A percentile compares a stretch with the other conserved stretches of the same genome.
Evolutionary conservation across 2,329 filamentous ascomycete genomes (phyloP).

Genomic region (Microcyclosporella mali): DNA sequence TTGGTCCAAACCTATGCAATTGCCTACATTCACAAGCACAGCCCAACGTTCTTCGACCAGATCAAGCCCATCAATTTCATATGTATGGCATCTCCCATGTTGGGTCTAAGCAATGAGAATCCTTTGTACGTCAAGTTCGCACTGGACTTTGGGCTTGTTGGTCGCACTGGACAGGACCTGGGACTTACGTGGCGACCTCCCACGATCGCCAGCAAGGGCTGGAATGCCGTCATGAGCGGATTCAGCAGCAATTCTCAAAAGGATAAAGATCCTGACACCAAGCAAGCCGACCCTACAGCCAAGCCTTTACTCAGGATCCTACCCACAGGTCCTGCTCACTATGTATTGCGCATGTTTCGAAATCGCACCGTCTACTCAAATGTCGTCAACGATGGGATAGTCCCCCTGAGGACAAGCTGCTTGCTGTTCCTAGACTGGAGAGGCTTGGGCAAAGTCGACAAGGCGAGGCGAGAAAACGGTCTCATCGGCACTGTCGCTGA

Average conservation of each 20-base stretch:
- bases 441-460: slow-evolving; percentile 85
- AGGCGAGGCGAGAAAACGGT: slow-evolving; percentile 84
- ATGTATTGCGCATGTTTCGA: slow-evolving; percentile 77
- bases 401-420: slow-evolving; percentile 89
- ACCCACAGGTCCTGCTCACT: slow-evolving; percentile 84
- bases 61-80: slow-evolving; percentile 91
- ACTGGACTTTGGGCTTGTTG: slow-evolving; percentile 89
- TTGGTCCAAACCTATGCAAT: slow-evolving; percentile 89
- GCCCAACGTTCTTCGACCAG: slow-evolving; percentile 77
- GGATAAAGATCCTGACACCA: slow-evolving; percentile 44
- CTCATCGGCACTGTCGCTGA: slow-evolving; percentile 87
- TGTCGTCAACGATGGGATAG: slow-evolving; percentile 95
- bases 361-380: slow-evolving; percentile 94
- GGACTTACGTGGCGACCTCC: slow-evolving; percentile 91
- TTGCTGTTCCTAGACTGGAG: slow-evolving; percentile 97
- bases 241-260: slow-evolving; percentile 55
- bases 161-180: slow-evolving; percentile 90
- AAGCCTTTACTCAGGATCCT: slow-evolving; percentile 85
- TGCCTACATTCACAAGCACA: slow-evolving; percentile 94
- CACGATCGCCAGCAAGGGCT: slow-evolving; percentile 75
- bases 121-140: slow-evolving; percentile 96
- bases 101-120: slow-evolving; percentile 94
- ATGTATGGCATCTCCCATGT: slow-evolving; percentile 74
- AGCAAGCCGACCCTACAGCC: slow-evolving; percentile 63
- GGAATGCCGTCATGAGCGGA: slow-evolving; percentile 80